Evolutionary conservation across 148 eudicot species (phyloP), one percentile per base, ranked within the genome.

Genomic region (Pharnaceum exiguum): DNA sequence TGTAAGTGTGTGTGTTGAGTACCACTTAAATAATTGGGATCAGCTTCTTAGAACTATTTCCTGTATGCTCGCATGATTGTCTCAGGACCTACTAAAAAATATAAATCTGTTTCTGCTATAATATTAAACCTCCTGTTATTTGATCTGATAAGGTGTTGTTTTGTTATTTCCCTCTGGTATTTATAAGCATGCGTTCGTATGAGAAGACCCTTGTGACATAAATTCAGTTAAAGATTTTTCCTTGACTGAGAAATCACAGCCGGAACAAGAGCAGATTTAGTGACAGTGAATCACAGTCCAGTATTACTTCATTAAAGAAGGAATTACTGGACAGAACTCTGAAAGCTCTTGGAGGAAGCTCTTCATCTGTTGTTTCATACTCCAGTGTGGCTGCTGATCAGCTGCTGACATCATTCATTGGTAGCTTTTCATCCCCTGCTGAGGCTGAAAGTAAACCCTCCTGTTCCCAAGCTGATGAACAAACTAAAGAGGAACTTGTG

Each of bases 201-300:
- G n/a, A n/a, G n/a, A n/a, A n/a, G n/a, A n/a, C 37, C 7, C 25
- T 39, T 60, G 46, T 36, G 31, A n/a, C 45, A 48, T 18, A 22
- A n/a, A n/a, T n/a, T 33, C 25, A 22, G 26, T 49, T 46, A 15
- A 35, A 30, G 32, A 27, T 29, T 74, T 56, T 65, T 59, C 82
- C 82, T 82, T 82, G 43, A 82, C 78, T 42, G 56, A 51, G 50
- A 37, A 23, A 7, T 55, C 63, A 82, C 83, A 62, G 76, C 48
- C 63, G 65, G 44, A 70, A 66, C 70, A 70, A 76, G 52, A 50
- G 57, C 57, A 73, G 35, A 60, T 51, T 54, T 44, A 47, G 63
- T 32, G 48, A 44, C 4, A 61, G 75, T 58, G 83, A 70, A 39
- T 77, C 81, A 64, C 67, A 63, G 36, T 67, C 85, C 48, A 63